phyloP scores from a whole-genome alignment of 352 stramenopile species.

The Phytophthora macrochlamydospora region DNA sequence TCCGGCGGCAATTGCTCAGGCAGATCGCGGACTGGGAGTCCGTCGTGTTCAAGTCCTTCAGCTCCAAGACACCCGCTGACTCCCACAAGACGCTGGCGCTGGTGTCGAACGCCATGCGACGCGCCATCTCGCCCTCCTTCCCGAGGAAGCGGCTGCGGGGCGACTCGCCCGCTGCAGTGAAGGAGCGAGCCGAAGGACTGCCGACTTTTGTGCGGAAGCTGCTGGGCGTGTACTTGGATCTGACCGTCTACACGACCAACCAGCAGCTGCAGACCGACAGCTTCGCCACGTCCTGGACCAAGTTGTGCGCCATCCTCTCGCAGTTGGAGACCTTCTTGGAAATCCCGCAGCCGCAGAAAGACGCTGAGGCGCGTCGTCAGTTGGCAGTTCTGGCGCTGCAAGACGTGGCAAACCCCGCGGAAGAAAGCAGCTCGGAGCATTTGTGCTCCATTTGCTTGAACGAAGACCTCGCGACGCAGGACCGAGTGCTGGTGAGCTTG shows the following conservation, averaged over 20 bases:
- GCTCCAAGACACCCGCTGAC: constrained; percentile 24
- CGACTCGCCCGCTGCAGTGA: constrained; percentile 46
- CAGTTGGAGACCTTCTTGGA: constrained; percentile 54
- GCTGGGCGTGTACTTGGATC: constrained; percentile 53
- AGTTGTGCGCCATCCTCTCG: constrained; percentile 36
- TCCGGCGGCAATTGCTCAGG: constrained; percentile 45
- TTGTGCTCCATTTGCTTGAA: constrained; percentile 62
- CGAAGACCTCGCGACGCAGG: constrained; percentile 31
- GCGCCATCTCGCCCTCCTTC: constrained; percentile 47
- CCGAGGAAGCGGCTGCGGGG: constrained; percentile 53
- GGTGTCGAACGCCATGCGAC: constrained; percentile 54
- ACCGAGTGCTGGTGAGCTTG: constrained; percentile 42
- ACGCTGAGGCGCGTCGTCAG: constrained; percentile 41
- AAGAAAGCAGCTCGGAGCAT: constrained; percentile 13
- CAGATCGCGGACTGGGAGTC: constrained; percentile 51
- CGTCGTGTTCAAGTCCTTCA: constrained; percentile 32
- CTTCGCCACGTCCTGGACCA: constrained; percentile 23
- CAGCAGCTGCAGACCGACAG: constrained; percentile 18
- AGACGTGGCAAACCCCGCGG: constrained; percentile 30
- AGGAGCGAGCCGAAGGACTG: constrained; percentile 38
- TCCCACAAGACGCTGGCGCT: constrained; percentile 36
- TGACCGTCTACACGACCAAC: constrained; percentile 52
- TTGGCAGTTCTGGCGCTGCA: constrained; percentile 54
- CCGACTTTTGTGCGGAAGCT: constrained; percentile 56
- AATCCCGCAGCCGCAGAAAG: constrained; percentile 52